phyloP scores from a whole-genome alignment of 164 flowering plant genomes.

The Platanus orientalis region DNA sequence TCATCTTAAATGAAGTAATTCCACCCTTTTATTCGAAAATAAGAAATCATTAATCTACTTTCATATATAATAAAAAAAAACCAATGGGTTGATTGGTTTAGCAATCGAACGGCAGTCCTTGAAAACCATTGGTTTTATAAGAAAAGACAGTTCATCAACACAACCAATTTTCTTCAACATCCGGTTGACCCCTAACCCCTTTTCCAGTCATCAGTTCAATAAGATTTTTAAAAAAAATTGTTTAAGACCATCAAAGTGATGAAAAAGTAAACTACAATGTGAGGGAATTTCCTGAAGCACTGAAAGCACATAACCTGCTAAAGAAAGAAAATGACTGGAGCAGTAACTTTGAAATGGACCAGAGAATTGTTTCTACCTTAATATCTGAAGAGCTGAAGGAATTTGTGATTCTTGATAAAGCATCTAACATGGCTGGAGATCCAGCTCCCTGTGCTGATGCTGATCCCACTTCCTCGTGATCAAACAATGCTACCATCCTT shows the following conservation, averaged over 20 bases:
- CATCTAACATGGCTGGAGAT: conserved; percentile 90
- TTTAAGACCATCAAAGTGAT: not conserved
- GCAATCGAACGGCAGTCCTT: too few species aligned
- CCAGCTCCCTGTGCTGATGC: conserved; percentile 98
- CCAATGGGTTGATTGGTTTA: too few species aligned
- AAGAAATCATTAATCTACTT: too few species aligned
- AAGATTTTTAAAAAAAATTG: too few species aligned
- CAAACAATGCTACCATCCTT: conserved; percentile 82
- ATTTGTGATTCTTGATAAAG: conserved; percentile 72
- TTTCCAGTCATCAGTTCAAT: too few species aligned
- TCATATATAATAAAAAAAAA: too few species aligned
- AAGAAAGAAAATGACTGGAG: not conserved
- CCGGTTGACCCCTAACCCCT: too few species aligned
- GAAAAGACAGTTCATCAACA: too few species aligned
- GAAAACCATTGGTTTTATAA: too few species aligned
- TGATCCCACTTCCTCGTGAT: conserved; percentile 70
- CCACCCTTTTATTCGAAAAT: too few species aligned
- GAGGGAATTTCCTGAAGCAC: not conserved
- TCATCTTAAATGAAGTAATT: too few species aligned
- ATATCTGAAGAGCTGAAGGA: conserved; percentile 54
- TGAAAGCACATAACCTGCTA: not conserved
- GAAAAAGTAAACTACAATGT: not conserved
- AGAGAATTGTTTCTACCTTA: conserved; percentile 39
- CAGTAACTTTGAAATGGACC: not conserved
- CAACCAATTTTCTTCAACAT: too few species aligned